These are phyloP conservation scores for Sporopachydermia lactativora DNA, from an alignment of 805 yeast species.

Conservation along the genomic window DNA sequence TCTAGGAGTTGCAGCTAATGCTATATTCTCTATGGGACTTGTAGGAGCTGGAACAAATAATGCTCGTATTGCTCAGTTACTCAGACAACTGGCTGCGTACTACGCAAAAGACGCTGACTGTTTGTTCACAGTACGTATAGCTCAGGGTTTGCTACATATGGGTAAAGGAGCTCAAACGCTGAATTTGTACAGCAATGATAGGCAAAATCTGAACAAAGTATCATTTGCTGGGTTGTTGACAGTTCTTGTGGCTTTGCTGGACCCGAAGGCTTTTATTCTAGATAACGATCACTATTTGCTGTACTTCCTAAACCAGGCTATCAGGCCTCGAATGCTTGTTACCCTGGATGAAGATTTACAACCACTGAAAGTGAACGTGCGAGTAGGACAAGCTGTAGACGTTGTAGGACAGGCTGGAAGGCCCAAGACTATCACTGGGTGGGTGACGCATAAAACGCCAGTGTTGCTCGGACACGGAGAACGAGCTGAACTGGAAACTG, in stretches of 20 bases:
- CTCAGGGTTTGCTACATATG: conserved; percentile 88
- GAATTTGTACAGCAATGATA: conserved; percentile 80
- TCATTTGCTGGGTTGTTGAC: conserved; percentile 84
- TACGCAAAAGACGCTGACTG: conserved; percentile 85
- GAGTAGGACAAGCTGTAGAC: conserved; percentile 98
- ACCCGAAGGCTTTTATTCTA: conserved; percentile 72
- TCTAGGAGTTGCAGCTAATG: conserved; percentile 84
- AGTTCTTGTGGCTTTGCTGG: conserved; percentile 68
- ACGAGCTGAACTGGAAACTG: conserved; percentile 92
- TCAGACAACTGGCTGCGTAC: conserved; percentile 89
- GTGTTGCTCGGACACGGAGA: conserved; percentile 89
- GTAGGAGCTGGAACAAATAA: conserved; percentile 98
- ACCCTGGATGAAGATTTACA: conserved; percentile 86
- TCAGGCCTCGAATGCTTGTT: conserved; percentile 83
- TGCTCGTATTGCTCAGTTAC: conserved; percentile 91
- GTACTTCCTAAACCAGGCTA: conserved; percentile 75
- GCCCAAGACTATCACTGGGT: conserved; percentile 97
- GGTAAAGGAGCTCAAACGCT: conserved; percentile 93
- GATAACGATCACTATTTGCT: conserved; percentile 67
- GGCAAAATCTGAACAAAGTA: conserved; percentile 75
- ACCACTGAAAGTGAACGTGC: conserved; percentile 87
- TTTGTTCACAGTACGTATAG: conserved; percentile 80
- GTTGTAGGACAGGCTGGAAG: conserved; percentile 98
- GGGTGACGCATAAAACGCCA: conserved; percentile 99
- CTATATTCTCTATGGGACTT: conserved; percentile 93